Evolutionary conservation across 116 monocot species (phyloP), one percentile per base, ranked within the genome.

Genomic region (Cymodocea nodosa): DNA sequence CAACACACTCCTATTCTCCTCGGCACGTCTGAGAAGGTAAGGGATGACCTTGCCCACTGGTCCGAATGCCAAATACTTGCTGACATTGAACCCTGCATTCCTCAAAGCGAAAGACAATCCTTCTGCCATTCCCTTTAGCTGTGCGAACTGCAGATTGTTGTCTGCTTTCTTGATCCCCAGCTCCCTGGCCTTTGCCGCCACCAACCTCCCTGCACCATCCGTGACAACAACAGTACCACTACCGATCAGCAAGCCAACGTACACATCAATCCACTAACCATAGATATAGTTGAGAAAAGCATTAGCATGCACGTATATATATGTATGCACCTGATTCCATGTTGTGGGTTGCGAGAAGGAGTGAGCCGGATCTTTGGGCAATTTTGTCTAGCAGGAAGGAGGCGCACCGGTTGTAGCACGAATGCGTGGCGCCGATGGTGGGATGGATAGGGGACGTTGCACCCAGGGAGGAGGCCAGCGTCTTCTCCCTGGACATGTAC

Each of bases 91-190:
- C 19, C 91, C 91, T n/a, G 88, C 91, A 52, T 81, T 89, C 50
- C 71, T 79, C 17, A 98, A 71, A 15, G 84, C 91, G 10, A 91
- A 30, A 0, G 91, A 88, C 5, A 98, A 74, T 48, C 82, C 87
- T 49, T 91, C 91, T 4, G 89, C 91, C 97, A 98, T 98, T 60
- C 97, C 97, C 79, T 84, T 91, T 54, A 98, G 64, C 75, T 98
- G 97, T 19, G 92, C 88, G 55, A 98, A 98, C 64, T 98, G 91
- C 50, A 98, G 67, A 35, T 69, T 86, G 17, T 63, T 35, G 73
- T 81, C 69, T 3, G 60, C 75, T 74, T 82, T 91, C 23, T 44
- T 23, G 10, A 98, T 73, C n/a, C 86, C 85, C 23, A 98, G 24
- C 67, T 86, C 84, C 65, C 73, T 73, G 2, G 81, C 88, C 65